Evolutionary conservation across 371 early-diverging fungal species (phyloP), one percentile per base, ranked within the genome.

Genomic region (Rhizopus arrhizus): DNA sequence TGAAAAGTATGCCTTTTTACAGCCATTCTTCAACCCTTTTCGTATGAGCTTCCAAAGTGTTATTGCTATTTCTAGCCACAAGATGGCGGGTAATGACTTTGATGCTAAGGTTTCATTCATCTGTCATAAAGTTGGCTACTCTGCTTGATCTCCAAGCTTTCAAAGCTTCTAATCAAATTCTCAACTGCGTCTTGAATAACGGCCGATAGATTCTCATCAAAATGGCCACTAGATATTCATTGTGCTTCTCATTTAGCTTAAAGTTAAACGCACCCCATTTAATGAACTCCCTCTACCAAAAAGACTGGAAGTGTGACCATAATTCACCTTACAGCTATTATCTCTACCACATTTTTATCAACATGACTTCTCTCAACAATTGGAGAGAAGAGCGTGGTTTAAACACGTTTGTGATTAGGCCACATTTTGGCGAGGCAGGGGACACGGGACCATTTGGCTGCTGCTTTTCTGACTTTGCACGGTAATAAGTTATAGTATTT

Each of bases 281-380:
- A n/a, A n/a, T n/a, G n/a, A n/a, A n/a, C n/a, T n/a, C n/a, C n/a
- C n/a, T n/a, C n/a, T n/a, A n/a, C n/a, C n/a, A n/a, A n/a, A 38
- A 38, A 7, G 38, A 38, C 7, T 38, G 38, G 38, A 38, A 38
- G 38, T 38, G 10, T 10, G 12, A 12, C 3, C 38, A 38, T 10
- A 96, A 96, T 73, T 98, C 99, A 47, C 97, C 97, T 13, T 98
- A 98, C 75, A 86, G 91, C 15, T 97, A 97, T 81, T 97, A 95
- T 63, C 72, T 95, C 52, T 98, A 97, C 80, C 95, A 93, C 74
- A 91, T 93, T 85, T 95, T 89, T 79, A 89, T 96, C 57, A 95
- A 97, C 73, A 75, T 97, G 78, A 76, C 84, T 48, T 74, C 90
- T 6, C 73, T 97, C 34, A 98, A 98, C 77, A 81, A 84, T 49